Evolutionary conservation across 495 filamentous ascomycete genomes (phyloP).

Genomic region (Neurospora sp.): DNA sequence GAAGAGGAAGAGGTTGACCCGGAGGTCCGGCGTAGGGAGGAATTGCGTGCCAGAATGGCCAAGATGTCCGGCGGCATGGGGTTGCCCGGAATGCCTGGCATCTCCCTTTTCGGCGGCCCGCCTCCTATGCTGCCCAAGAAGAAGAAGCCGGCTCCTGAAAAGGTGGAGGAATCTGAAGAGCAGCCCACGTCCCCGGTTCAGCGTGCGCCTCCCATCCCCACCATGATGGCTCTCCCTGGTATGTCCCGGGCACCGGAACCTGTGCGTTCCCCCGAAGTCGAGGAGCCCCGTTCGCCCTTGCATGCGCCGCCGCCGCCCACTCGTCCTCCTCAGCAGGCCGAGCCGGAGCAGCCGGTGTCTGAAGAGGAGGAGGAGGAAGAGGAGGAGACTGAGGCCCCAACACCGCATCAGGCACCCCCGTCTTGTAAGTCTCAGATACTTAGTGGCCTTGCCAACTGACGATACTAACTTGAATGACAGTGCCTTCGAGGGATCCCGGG

Average conservation of each 20-base stretch:
- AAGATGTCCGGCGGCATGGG: slow-evolving; percentile 99
- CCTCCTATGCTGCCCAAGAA: slow-evolving; percentile 47
- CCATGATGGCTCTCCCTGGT: slow-evolving; percentile 63
- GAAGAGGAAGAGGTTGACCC: slow-evolving; percentile 87
- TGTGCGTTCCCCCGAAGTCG: slow-evolving; percentile 27
- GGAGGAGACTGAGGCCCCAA: slow-evolving; percentile 26
- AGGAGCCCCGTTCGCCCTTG: slow-evolving; percentile 27
- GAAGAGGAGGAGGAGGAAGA: slow-evolving; percentile 34
- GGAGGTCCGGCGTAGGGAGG: slow-evolving; percentile 75
- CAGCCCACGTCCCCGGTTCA: slow-evolving; percentile 34
- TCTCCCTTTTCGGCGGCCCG: slow-evolving; percentile 59
- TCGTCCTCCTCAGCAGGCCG: slow-evolving; percentile 9
- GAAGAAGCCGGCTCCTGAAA: slow-evolving; percentile 46
- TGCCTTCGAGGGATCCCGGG: slow-evolving; percentile 24
- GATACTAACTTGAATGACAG: slow-evolving; percentile 18
- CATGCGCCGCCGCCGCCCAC: slow-evolving; percentile 31
- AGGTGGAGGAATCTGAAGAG: slow-evolving; percentile 37
- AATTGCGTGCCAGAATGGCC: slow-evolving; percentile 88
- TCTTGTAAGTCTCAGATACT: slow-evolving; percentile 34
- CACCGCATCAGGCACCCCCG: slow-evolving; percentile 27
- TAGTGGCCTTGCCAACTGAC: slow-evolving; percentile 17
- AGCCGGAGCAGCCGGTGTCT: slow-evolving; percentile 19
- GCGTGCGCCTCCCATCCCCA: slow-evolving; percentile 58
- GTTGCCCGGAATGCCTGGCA: slow-evolving; percentile 88
- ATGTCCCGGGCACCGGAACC: slow-evolving; percentile 39